These are phyloP conservation scores for Dendrobium catenatum DNA, from an alignment of 106 monocot genomes.

Conservation along the genomic window DNA sequence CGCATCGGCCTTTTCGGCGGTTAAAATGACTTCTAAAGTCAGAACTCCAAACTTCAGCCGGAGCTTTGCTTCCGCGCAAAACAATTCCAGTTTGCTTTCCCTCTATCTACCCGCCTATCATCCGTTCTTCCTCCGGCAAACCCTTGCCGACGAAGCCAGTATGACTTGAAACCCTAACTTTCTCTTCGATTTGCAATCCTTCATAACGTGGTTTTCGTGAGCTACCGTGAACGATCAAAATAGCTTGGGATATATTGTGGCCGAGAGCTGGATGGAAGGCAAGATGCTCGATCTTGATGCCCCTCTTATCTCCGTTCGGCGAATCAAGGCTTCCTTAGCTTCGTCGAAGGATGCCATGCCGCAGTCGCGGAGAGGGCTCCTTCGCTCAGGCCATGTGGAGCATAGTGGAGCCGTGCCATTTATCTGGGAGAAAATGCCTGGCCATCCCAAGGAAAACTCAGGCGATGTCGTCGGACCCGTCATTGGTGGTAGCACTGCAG, in stretches of 20 bases:
- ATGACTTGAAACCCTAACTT: neutral
- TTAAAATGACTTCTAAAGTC: neutral
- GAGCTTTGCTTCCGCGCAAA: neutral
- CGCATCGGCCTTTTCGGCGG: neutral
- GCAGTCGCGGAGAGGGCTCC: conserved; percentile 9
- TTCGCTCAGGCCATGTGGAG: neutral
- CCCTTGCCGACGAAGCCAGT: neutral
- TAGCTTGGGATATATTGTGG: neutral
- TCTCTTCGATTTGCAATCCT: neutral
- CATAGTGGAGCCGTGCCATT: conserved; percentile 18
- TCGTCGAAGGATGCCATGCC: neutral
- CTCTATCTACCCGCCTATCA: neutral
- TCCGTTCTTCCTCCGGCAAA: neutral
- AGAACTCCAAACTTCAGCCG: neutral
- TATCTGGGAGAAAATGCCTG: conserved; percentile 71
- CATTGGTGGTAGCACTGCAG: neutral
- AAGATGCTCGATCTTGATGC: conserved; percentile 50
- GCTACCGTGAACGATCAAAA: neutral
- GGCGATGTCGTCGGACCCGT: neutral
- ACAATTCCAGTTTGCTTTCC: neutral
- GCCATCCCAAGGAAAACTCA: conserved; percentile 49
- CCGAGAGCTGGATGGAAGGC: conserved; percentile 26
- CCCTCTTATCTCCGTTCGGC: conserved; percentile 60
- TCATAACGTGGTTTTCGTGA: neutral
- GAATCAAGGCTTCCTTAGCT: conserved; percentile 16